Evolutionary conservation across 164 flowering plant genomes (phyloP), one percentile per base, ranked within the genome.

Genomic region (Annona cherimola): DNA sequence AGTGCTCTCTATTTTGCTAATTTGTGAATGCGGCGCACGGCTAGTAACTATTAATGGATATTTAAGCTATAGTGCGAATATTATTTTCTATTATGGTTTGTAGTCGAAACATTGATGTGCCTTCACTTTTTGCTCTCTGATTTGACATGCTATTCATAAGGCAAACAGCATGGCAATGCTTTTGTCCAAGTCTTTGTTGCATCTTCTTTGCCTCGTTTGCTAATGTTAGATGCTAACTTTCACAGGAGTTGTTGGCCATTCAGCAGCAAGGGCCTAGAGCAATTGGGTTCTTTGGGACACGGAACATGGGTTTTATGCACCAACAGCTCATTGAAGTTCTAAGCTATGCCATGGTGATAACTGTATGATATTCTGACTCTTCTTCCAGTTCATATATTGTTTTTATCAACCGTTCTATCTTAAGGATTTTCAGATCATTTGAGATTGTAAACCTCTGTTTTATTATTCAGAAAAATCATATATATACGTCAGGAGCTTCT

Each of bases 291-390:
- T 95, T 95, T 81, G 99, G 99, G 73, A 95, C 99, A 8, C 81
- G 99, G 74, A 95, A 95, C 77, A 95, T 93, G 98, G 96, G 94
- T 26, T 94, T 94, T 83, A 86, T 91, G 96, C 99, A 94, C 81
- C 99, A 94, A 76, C 87, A 94, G 75, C 97, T 94, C 20, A 92
- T 94, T 72, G 99, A 95, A 85, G 93, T 95, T 79, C 94, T 95
- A 67, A 95, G 99, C 84, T 95, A 95, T 79, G 99, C 99, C 20
- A 84, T 95, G 91, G 92, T 95, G 73, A 95, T 95, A 74, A 93
- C 99, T 68, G 99, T 95, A 91, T 80, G 88, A 64, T 69, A 57
- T 77, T 69, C 40, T 50, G 62, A 55, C 76, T 26, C 35, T 26
- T 26, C 35, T 73, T 72, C 19, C 35, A 45, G 39, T 45, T 42